Conservation (phyloP, 495 filamentous ascomycete genomes). For the Penicillium desertorum region DNA sequence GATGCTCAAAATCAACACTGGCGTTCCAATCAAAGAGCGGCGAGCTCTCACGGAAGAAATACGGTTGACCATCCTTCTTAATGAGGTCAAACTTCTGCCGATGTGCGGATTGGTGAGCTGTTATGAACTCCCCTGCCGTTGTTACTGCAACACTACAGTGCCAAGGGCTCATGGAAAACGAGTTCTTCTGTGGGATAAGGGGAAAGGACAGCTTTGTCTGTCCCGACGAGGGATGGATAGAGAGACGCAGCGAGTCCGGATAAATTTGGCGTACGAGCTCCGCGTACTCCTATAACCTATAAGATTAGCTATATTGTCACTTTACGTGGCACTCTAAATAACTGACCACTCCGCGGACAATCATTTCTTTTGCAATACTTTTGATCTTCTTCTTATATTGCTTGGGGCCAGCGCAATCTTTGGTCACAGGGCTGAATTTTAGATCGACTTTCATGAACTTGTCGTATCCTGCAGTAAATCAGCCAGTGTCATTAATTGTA, state of each 20-base stretch:
- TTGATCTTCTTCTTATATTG: slow-evolving; percentile 15
- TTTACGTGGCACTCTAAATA: background rate
- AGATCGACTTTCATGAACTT: slow-evolving; percentile 14
- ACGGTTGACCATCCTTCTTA: slow-evolving; percentile 1
- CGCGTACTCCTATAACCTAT: slow-evolving; percentile 4
- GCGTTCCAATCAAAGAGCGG: slow-evolving; percentile 6
- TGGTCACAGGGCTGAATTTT: slow-evolving; percentile 11
- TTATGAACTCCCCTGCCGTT: background rate
- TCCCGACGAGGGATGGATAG: slow-evolving; percentile 11
- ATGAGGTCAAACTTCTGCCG: slow-evolving; percentile 7
- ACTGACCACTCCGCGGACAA: slow-evolving; percentile 10
- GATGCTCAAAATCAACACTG: slow-evolving; percentile 6
- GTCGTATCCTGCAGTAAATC: slow-evolving; percentile 5
- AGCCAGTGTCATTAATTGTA: background rate
- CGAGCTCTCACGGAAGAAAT: slow-evolving; percentile 10
- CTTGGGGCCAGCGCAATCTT: slow-evolving; percentile 4
- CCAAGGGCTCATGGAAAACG: slow-evolving; percentile 13
- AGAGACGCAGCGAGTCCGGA: slow-evolving; percentile 10
- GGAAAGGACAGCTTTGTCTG: slow-evolving; percentile 10
- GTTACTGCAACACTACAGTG: slow-evolving; percentile 13
- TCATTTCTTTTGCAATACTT: slow-evolving; percentile 9
- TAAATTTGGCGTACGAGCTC: slow-evolving; percentile 10
- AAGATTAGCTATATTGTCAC: background rate
- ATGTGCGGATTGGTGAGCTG: slow-evolving; percentile 7
- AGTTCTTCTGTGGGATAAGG: slow-evolving; percentile 5